Percentiles rank a stretch among this genome's conserved stretches.
These are phyloP conservation scores for Chernovozyma aurita DNA, from an alignment of 1,139 yeast genomes.

Conservation along the genomic window DNA sequence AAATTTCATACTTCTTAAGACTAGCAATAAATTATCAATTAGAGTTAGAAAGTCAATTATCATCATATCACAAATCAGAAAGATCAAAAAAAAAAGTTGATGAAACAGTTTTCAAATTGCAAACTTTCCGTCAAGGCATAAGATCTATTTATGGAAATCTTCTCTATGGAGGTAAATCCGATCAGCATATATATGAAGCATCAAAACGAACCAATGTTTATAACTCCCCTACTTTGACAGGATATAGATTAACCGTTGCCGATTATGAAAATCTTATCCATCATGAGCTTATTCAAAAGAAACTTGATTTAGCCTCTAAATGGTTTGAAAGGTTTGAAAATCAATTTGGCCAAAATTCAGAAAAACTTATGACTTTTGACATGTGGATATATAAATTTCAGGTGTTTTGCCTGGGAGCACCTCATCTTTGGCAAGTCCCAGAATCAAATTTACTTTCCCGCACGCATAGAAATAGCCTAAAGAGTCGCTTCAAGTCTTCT, in stretches of 20 bases:
- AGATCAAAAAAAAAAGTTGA: background rate
- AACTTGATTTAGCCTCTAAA: slow-evolving; percentile 36
- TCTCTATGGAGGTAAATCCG: slow-evolving; percentile 15
- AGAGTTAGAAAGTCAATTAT: slow-evolving; percentile 10
- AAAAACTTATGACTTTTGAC: background rate
- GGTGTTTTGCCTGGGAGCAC: slow-evolving; percentile 9
- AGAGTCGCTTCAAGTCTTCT: slow-evolving; percentile 15
- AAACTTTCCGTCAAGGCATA: slow-evolving; percentile 17
- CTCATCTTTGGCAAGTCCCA: slow-evolving; percentile 26
- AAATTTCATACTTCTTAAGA: slow-evolving; percentile 19
- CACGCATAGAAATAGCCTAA: background rate
- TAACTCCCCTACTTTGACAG: slow-evolving; percentile 15
- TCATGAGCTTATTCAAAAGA: slow-evolving; percentile 31
- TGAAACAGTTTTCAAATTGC: slow-evolving; percentile 4
- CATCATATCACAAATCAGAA: slow-evolving; percentile 2
- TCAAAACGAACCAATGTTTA: slow-evolving; percentile 18
- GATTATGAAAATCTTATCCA: slow-evolving; percentile 39
- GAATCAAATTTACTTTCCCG: slow-evolving; percentile 17
- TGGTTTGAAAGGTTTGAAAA: slow-evolving; percentile 35
- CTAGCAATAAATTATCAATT: slow-evolving; percentile 21
- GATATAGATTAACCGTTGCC: slow-evolving; percentile 17
- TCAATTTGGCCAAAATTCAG: slow-evolving; percentile 10
- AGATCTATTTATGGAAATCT: slow-evolving; percentile 26
- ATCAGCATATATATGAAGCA: slow-evolving; percentile 19
- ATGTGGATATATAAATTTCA: slow-evolving; percentile 1